These are phyloP conservation scores for Secale cereale DNA, from an alignment of 176 grass and related monocot species.

Conservation along the genomic window DNA sequence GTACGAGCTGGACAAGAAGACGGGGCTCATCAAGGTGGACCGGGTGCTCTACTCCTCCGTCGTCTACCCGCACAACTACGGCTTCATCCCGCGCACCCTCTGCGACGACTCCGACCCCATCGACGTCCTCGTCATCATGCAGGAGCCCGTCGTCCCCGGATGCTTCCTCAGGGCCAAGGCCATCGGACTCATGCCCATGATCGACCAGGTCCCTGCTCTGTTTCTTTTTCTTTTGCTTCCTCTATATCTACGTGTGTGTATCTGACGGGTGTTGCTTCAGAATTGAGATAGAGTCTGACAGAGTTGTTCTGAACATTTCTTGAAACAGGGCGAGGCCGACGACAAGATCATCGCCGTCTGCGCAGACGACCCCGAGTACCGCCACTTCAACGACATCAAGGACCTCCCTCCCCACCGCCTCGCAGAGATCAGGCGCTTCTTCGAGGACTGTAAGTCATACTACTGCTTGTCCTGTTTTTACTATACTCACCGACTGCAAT, in stretches of 20 bases:
- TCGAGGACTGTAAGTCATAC: constrained; percentile 9
- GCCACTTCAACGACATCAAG: constrained; percentile 15
- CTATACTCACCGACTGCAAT: no score
- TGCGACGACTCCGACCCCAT: constrained; percentile 90
- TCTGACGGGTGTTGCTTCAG: neutral
- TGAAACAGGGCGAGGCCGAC: neutral
- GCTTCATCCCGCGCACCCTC: constrained; percentile 91
- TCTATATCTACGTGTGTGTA: no score
- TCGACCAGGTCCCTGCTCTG: no score
- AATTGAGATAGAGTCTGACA: neutral
- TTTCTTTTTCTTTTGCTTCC: no score
- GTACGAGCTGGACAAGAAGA: constrained; percentile 99
- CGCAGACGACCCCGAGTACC: constrained; percentile 2
- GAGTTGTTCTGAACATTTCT: neutral
- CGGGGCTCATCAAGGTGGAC: constrained; percentile 90
- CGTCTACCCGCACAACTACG: constrained; percentile 95
- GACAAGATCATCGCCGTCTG: constrained; percentile 21
- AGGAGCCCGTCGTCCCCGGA: constrained; percentile 83
- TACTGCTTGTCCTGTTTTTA: no score
- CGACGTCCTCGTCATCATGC: constrained; percentile 94
- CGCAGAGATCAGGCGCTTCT: neutral
- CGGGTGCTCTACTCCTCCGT: constrained; percentile 97
- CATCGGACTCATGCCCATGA: no score
- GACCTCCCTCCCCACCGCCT: neutral
- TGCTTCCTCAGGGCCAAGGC: no score